phyloP scores from a whole-genome alignment of 75 land plant species.

The Adiantum capillusveneris region DNA sequence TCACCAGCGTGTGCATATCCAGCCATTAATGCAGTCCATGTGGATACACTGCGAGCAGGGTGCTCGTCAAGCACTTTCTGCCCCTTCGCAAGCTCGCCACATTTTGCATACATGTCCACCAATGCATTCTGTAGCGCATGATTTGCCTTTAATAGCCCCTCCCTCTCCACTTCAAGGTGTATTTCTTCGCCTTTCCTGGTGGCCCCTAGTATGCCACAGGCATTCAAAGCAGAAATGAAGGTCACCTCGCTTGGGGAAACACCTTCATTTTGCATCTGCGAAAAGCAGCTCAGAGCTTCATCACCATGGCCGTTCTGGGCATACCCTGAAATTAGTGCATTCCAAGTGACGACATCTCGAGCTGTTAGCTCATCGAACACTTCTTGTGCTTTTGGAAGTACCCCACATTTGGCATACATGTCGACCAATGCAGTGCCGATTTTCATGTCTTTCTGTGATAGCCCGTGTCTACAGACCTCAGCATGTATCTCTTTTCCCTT shows the following conservation, averaged over 20 bases:
- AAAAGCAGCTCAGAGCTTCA: slow-evolving; percentile 21
- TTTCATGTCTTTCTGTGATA: slow-evolving; percentile 7
- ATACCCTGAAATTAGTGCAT: slow-evolving; percentile 29
- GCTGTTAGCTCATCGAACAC: slow-evolving; percentile 11
- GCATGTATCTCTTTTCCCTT: too few species aligned
- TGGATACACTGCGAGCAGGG: background rate
- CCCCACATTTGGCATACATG: slow-evolving; percentile 18
- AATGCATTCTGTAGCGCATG: background rate
- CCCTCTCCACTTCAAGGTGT: background rate
- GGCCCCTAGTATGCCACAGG: background rate
- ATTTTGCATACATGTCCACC: background rate
- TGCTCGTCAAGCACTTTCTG: background rate
- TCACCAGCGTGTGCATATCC: background rate
- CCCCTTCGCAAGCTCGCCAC: background rate
- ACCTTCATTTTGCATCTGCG: slow-evolving; percentile 17
- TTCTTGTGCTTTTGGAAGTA: slow-evolving; percentile 4
- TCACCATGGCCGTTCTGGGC: slow-evolving; percentile 14
- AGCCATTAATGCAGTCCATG: background rate
- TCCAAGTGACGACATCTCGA: slow-evolving; percentile 31
- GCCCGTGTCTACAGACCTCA: too few species aligned
- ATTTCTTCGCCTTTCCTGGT: background rate
- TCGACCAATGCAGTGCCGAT: slow-evolving; percentile 7
- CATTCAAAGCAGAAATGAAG: background rate
- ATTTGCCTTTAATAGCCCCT: background rate
- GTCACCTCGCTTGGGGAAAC: background rate